Evolutionary conservation across 1,284 basidiomycete genomes (phyloP).

Genomic region (Ustilago lituana): DNA sequence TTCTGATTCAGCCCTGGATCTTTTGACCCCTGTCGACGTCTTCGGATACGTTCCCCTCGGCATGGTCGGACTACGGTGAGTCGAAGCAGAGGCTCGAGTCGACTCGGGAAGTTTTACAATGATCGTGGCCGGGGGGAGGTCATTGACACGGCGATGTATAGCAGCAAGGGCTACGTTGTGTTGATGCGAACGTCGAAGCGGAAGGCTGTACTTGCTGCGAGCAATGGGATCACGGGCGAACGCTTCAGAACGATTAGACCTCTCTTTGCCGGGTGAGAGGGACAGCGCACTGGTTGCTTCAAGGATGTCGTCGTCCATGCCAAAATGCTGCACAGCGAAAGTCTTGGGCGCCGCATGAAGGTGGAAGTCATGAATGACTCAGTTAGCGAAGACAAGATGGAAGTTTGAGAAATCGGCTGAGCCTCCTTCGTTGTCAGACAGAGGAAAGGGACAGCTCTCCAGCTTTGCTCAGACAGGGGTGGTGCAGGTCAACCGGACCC

Average conservation of each 20-base stretch:
- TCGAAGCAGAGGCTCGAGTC: not conserved
- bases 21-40: conserved; percentile 19
- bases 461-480: too few relatives aligned
- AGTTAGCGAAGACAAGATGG: too few relatives aligned
- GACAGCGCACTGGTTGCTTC: conserved; percentile 19
- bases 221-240: not conserved
- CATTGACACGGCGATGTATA: not conserved
- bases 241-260: not conserved
- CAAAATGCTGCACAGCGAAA: conserved; percentile 5
- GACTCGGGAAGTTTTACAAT: too few relatives aligned
- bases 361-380: too few relatives aligned
- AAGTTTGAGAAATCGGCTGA: too few relatives aligned
- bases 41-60: not conserved
- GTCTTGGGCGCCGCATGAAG: not conserved
- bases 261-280: conserved; percentile 22
- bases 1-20: not conserved
- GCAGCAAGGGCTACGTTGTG: conserved; percentile 1
- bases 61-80: conserved; percentile 1
- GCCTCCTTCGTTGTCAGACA: too few relatives aligned
- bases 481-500: too few relatives aligned
- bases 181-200: not conserved
- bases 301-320: conserved; percentile 31
- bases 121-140: too few relatives aligned
- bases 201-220: not conserved
- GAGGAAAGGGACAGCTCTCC: too few relatives aligned